Base-by-base conservation (phyloP, 768 basidiomycete genomes). In the Xerocomellus chrysenteron region DNA sequence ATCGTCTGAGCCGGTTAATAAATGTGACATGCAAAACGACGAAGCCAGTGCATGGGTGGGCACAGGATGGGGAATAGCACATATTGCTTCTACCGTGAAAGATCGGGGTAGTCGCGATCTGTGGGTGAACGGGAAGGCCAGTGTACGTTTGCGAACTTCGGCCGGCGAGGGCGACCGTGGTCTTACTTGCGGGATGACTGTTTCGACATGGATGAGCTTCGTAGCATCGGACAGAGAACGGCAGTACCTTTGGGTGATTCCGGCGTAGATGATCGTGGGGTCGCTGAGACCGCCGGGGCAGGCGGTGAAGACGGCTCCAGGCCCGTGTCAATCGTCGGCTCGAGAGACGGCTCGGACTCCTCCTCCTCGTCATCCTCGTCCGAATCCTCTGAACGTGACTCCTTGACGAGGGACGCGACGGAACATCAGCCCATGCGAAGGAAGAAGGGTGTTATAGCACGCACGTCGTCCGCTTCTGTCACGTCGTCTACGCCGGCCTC, bases 1-100 rank as follows among this genome's bases (percentile, higher is more conserved):
- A 68, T 98, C 94, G 62, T 96, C 90, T 13, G 90, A 92, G 36
- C 94, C 94, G 14, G 95, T 95, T 33, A 96, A 72, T 21, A 97
- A 77, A 68, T 94, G 92, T 19, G 90, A 85, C 82, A 95, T 85
- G 73, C 94, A 96, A 28, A 82, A 73, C 0, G 93, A 94, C 4
- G 89, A 79, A 11, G 94, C 90, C 13, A 98, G 82, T n/a, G 90
- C 81, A 72, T 97, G 91, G 1, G 91, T 93, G 5, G 93, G 86
- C 5, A 83, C 85, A 5, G 93, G 93, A 60, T 95, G 90, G 1
- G 95, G 92, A 54, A 98, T 83, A 19, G 93, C 93, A 59, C 90
- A 92, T 57, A 96, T 84, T 17, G 94, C 94, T 73, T 96, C 94
- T 6, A 97, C 87, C 8, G 88, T 87, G 68, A 87, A 92, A 0